phyloP scores from a whole-genome alignment of 2,329 filamentous ascomycete species.

The Stagonosporopsis vannaccii region DNA sequence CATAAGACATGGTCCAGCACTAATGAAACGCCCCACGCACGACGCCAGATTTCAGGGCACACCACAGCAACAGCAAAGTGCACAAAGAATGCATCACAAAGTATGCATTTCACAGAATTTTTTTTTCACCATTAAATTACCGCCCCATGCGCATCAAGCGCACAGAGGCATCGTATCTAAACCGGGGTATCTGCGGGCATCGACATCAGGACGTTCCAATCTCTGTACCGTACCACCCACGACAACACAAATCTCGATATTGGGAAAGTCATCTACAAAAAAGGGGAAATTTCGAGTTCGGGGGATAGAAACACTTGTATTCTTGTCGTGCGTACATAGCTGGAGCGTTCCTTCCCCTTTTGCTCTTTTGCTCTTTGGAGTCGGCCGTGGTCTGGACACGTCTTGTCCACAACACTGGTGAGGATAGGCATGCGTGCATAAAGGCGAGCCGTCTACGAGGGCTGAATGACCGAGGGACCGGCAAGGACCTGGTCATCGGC shows the following conservation, averaged over 20 bases:
- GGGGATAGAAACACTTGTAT: neutral
- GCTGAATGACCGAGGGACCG: constrained; percentile 53
- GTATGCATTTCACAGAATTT: no score
- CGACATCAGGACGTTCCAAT: neutral
- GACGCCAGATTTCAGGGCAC: neutral
- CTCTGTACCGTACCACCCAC: constrained; percentile 3
- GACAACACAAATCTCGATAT: constrained; percentile 8
- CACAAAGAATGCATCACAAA: neutral
- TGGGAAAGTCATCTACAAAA: constrained; percentile 20
- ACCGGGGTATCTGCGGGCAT: constrained; percentile 15
- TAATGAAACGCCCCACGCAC: neutral
- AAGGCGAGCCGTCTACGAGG: constrained; percentile 36
- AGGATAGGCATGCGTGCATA: neutral
- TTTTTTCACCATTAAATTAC: constrained; percentile 17
- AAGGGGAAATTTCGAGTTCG: constrained; percentile 8
- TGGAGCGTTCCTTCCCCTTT: neutral
- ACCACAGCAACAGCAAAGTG: neutral
- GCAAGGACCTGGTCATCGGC: constrained; percentile 65
- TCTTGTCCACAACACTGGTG: neutral
- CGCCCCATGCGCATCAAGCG: constrained; percentile 3
- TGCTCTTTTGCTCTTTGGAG: neutral
- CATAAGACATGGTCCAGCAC: neutral
- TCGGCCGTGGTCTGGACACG: neutral
- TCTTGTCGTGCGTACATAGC: neutral
- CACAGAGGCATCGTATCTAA: constrained; percentile 1